These are phyloP conservation scores for Mycoemilia scoparia DNA, from an alignment of 192 early-diverging fungal genomes.

Conservation along the genomic window DNA sequence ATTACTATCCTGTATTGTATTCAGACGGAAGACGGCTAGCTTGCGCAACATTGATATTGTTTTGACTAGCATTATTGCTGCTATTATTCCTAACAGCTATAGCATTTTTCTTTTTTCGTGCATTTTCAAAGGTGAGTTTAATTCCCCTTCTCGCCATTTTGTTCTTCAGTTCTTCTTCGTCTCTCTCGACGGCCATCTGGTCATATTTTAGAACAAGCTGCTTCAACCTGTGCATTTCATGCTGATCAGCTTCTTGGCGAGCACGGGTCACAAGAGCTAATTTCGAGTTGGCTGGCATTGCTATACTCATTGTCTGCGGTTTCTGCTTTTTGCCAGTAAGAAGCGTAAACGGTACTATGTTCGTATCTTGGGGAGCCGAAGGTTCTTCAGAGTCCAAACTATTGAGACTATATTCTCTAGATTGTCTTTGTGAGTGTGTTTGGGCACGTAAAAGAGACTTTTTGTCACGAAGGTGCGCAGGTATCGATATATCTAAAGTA, in stretches of 20 bases:
- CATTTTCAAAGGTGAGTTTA: too few relatives aligned
- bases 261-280: constrained; percentile 65
- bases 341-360: constrained; percentile 19
- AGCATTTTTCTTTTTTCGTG: too few relatives aligned
- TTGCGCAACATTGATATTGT: too few relatives aligned
- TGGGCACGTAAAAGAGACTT: constrained; percentile 5
- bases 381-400: background rate
- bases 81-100: too few relatives aligned
- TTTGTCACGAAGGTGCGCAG: constrained; percentile 40
- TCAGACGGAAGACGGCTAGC: too few relatives aligned
- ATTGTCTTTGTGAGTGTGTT: too few relatives aligned
- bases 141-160: too few relatives aligned
- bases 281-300: constrained; percentile 38
- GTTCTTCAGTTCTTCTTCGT: too few relatives aligned
- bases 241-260: constrained; percentile 73
- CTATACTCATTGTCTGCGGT: constrained; percentile 12
- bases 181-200: constrained; percentile 51
- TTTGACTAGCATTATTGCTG: too few relatives aligned
- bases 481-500: constrained; percentile 79
- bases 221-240: constrained; percentile 82
- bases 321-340: constrained; percentile 25
- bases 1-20: too few relatives aligned
- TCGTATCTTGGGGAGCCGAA: background rate
- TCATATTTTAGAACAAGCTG: constrained; percentile 83
- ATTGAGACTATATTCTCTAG: too few relatives aligned